Evolutionary conservation across 495 filamentous ascomycete genomes (phyloP), one percentile per base, ranked within the genome.

Genomic region (Platismatia glauca): DNA sequence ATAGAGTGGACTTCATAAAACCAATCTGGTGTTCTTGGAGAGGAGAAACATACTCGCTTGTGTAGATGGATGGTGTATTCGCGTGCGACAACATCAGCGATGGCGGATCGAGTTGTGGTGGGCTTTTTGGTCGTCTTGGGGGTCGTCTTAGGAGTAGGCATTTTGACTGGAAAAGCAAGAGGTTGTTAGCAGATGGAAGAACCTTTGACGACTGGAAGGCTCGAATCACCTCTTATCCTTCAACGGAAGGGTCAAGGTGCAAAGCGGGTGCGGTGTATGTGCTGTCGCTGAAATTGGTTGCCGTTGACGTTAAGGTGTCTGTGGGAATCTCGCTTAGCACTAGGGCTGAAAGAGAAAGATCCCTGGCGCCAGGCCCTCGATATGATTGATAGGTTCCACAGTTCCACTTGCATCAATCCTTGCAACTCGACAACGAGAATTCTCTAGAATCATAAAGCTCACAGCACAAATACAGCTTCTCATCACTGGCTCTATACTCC

Each of bases 11-110:
- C 84, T 86, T 86, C 84, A 86, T 81, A 73, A 86, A 86, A 87
- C 84, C 81, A 81, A 79, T 79, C 70, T 70, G 15, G 74, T 75
- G 68, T n/a, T 29, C 24, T 31, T 63, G 20, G 44, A 60, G 38
- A 33, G 33, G 24, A n/a, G 29, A 58, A 77, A 90, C 89, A 77
- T 95, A 97, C 94, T 78, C 92, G 86, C 86, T 95, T 97, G 88
- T 99, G 94, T 67, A 99, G 80, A 85, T 99, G 93, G 84, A 99
- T 99, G 77, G 94, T 99, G 86, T 97, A 99, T 83, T 99, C 95
- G 84, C 94, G 91, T 64, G 94, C 86, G 74, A 99, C 94, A 72
- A 97, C 95, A 79, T 97, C 92, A 74, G 89, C 87, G 77, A 97
- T 95, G 79, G 94, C 94, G 75, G 91, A 96, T 74, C 92, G 89